Evolutionary conservation across 345 rosid species (phyloP), one percentile per base, ranked within the genome.

Genomic region (Rhodamnia rubescens): DNA sequence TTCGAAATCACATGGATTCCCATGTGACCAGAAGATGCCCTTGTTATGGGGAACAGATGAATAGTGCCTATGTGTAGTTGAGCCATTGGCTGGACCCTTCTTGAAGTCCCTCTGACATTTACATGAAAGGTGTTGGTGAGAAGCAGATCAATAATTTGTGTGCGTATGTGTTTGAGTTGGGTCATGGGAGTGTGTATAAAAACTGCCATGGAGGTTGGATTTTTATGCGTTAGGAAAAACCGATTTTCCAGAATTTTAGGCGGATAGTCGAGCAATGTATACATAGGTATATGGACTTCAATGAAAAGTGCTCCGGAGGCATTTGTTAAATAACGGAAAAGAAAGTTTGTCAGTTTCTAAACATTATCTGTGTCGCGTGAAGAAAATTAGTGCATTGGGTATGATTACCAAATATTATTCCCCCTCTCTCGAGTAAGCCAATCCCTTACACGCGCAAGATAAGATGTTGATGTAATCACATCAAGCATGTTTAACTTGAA

Each of bases 11-110:
- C 93, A 85, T 91, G 92, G 91, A 86, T 54, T 44, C 88, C 85
- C 92, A 88, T 87, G 94, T 89, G 92, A 81, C 90, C 88, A 86
- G 24, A 57, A 85, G 88, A 88, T 91, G 92, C 87, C 87, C 52
- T 50, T 84, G 87, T 85, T 84, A 89, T 85, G 91, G 94, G 94
- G 90, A 92, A 88, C 94, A 90, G 84, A 85, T 86, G 88, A 81
- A 85, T 52, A 69, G 78, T 69, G 13, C 47, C 78, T 13, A 16
- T 32, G 78, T 69, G 78, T 2, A 36, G 78, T 83, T 85, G 84
- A 81, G 78, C 83, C 84, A 85, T 78, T 85, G 87, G 87, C 42
- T 32, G 57, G 56, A 52, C 49, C 42, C 83, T 44, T 61, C 84
- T 86, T 56, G 84, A 27, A 36, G 78, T 32, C 26, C 84, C 84